phyloP scores from a whole-genome alignment of 805 yeast species.

The Saturnispora zaruensis region DNA sequence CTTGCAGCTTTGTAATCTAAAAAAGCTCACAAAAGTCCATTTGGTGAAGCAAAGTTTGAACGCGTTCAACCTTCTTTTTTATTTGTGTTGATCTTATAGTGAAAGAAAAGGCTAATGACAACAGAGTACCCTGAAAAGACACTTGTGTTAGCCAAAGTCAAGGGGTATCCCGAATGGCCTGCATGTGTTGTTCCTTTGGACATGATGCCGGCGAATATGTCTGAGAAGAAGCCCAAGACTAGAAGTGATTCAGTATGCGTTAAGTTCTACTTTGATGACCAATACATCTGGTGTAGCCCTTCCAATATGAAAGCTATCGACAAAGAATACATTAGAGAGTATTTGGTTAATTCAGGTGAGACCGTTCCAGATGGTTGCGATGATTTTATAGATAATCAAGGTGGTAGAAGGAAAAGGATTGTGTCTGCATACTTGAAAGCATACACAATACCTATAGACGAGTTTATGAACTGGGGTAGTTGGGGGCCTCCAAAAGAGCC shows the following conservation, averaged over 20 bases:
- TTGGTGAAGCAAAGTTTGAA: background rate
- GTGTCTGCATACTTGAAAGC: conserved; percentile 27
- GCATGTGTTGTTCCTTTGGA: conserved; percentile 64
- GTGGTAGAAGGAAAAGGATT: conserved; percentile 19
- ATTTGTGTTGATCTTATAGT: background rate
- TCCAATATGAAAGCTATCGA: conserved; percentile 43
- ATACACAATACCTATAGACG: conserved; percentile 41
- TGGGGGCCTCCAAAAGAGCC: conserved; percentile 31
- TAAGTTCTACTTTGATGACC: conserved; percentile 63
- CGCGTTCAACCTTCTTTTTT: background rate
- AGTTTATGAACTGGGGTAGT: conserved; percentile 34
- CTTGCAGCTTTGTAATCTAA: no score
- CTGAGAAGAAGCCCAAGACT: conserved; percentile 41
- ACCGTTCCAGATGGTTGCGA: conserved; percentile 19
- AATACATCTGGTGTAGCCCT: conserved; percentile 56
- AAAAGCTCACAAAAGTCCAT: background rate
- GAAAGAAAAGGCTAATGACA: background rate
- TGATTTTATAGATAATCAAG: conserved; percentile 6
- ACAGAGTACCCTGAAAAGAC: conserved; percentile 25
- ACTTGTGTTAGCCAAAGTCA: conserved; percentile 69
- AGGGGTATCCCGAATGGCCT: conserved; percentile 90
- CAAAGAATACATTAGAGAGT: conserved; percentile 32
- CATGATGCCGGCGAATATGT: conserved; percentile 50
- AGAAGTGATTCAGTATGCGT: conserved; percentile 36
- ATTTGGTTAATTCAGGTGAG: conserved; percentile 23